These are phyloP conservation scores for Rhododendron henanense DNA, from an alignment of 148 eudicot genomes.

Conservation along the genomic window DNA sequence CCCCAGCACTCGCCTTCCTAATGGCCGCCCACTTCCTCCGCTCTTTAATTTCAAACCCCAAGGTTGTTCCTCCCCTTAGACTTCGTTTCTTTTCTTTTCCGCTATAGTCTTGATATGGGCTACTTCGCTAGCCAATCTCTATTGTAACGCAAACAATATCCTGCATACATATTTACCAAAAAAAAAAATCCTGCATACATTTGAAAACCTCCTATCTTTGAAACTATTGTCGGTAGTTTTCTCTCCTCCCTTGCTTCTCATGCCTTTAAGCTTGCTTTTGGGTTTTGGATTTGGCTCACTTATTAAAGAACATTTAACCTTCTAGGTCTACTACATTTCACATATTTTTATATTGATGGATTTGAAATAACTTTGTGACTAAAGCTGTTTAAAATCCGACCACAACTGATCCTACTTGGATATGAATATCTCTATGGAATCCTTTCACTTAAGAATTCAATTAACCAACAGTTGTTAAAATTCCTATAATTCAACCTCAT, in stretches of 20 bases:
- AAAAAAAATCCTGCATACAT: neutral
- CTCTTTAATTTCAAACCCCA: constrained; percentile 83
- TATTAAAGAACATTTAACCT: neutral
- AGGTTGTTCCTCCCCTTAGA: constrained; percentile 34
- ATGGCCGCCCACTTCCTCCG: constrained; percentile 99
- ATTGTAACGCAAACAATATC: neutral
- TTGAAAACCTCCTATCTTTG: neutral
- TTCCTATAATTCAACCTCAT: neutral
- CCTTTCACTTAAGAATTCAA: neutral
- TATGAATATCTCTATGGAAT: neutral
- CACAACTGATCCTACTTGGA: neutral
- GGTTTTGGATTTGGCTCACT: neutral
- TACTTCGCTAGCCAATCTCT: neutral
- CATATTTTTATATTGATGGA: neutral
- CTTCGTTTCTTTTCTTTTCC: neutral
- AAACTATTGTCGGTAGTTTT: neutral
- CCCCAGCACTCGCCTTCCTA: constrained; percentile 88
- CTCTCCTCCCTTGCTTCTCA: neutral
- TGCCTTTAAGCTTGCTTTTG: neutral
- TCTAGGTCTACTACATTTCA: neutral
- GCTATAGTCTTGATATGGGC: neutral
- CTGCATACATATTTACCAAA: neutral
- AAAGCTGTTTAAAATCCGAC: neutral
- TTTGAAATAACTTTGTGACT: neutral
- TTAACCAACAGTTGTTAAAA: neutral